Base-by-base conservation (phyloP, 805 yeast species). In the Kodamaea fukazawae region DNA sequence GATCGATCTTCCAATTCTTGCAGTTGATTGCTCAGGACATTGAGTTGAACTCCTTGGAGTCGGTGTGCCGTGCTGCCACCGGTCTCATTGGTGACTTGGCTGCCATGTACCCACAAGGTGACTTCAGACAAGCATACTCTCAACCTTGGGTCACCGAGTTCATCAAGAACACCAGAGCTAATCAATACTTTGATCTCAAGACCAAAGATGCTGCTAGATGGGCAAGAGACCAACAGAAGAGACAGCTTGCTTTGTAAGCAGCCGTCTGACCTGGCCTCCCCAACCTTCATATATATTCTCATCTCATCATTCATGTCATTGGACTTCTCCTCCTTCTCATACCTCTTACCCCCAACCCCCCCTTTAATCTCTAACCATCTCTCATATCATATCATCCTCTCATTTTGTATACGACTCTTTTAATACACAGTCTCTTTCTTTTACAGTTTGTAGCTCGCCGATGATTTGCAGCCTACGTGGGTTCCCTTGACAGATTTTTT, bases 171-270 rank as follows among this genome's bases (percentile, higher is more conserved):
- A 82, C 90, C 15, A 78, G 93, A 61, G 55, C 77, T 39, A 82
- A 81, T 57, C 71, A 75, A 46, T 51, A 70, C 23, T 86, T 81
- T 57, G 70, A 79, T 26, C 78, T 76, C 51, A 66, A 73, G 40
- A 88, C 97, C 9, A 80, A 78, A 58, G 93, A 85, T 55, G 86
- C 96, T n/a, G 97, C 97, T 7, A 79, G 90, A 65, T 93, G 98
- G 98, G 97, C 99, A 11, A 78, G 93, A 51, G 96, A 86, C 54
- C 96, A 83, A 65, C 86, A 78, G 58, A 78, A 76, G 62, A 66
- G 68, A 44, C 71, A 66, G 25, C 32, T 32, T 15, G 33, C 32
- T 9, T 29, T 35, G 32, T 35, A 12, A 25, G 27, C 26, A 14
- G 32, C n/a, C n/a, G n/a, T n/a, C n/a, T n/a, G n/a, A n/a, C n/a